A percentile compares a stretch with the other conserved stretches of the same genome.
Evolutionary conservation across 495 filamentous ascomycete genomes (phyloP).

Genomic region (Penicillium goetzii): DNA sequence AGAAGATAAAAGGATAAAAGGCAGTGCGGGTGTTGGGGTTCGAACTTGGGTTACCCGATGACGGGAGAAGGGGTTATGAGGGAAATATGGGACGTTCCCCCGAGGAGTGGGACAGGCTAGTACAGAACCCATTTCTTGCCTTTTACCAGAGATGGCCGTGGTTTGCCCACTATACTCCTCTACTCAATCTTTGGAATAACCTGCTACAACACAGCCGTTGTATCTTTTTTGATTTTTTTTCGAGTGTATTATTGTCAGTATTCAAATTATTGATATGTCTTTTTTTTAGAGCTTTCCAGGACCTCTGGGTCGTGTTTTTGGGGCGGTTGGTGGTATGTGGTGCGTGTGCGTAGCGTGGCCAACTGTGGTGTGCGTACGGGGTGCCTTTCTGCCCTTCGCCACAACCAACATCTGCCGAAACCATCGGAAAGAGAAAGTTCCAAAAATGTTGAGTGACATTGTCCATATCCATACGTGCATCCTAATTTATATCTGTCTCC

Average conservation of each 20-base stretch:
- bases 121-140: conserved; percentile 69
- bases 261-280: neutral
- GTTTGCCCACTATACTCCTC: conserved; percentile 60
- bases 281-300: conserved; percentile 2
- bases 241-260: neutral
- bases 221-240: conserved; percentile 38
- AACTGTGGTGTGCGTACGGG: neutral
- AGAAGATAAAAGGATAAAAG: conserved; percentile 23
- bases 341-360: neutral
- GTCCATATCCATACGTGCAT: neutral
- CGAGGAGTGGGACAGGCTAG: conserved; percentile 58
- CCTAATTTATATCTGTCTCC: neutral
- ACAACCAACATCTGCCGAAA: neutral
- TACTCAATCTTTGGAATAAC: conserved; percentile 64
- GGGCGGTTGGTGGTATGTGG: neutral
- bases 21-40: conserved; percentile 21
- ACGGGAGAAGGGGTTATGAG: conserved; percentile 13
- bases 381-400: neutral
- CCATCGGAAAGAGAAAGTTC: neutral
- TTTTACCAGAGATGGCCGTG: conserved; percentile 73
- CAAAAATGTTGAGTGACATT: neutral
- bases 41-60: conserved; percentile 27
- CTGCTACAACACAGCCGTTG: conserved; percentile 45
- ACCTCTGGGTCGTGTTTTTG: neutral
- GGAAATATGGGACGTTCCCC: neutral